Percentiles rank a stretch among this genome's conserved stretches.
These are phyloP conservation scores for Mucor ambiguus DNA, from an alignment of 371 early-diverging fungal species.

Conservation along the genomic window DNA sequence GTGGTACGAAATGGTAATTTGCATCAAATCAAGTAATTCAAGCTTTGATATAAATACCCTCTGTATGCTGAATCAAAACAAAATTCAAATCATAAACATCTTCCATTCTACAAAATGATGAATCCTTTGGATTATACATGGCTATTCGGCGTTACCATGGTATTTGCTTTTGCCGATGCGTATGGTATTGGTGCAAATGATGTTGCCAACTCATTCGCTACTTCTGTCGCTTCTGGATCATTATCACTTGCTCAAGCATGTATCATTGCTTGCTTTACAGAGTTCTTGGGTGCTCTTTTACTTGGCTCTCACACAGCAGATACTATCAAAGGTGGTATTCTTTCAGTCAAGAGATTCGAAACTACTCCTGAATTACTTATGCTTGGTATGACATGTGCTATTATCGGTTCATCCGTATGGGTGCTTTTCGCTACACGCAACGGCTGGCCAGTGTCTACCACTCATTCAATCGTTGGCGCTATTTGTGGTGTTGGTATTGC, in stretches of 20 bases:
- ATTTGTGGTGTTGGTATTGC: constrained; percentile 79
- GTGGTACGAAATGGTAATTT: background rate
- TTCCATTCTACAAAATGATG: constrained; percentile 6
- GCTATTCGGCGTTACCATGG: constrained; percentile 73
- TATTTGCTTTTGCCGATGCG: constrained; percentile 69
- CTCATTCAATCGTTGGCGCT: constrained; percentile 79
- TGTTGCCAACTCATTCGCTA: constrained; percentile 88
- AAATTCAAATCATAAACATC: background rate
- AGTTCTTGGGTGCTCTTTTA: constrained; percentile 82
- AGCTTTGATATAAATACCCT: background rate
- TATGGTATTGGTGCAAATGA: constrained; percentile 87
- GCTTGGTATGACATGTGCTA: constrained; percentile 82
- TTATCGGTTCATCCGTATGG: constrained; percentile 77
- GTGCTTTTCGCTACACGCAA: constrained; percentile 70
- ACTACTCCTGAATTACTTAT: constrained; percentile 73
- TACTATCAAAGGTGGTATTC: constrained; percentile 76
- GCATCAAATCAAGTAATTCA: background rate
- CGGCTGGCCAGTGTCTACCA: constrained; percentile 61
- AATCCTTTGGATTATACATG: constrained; percentile 63
- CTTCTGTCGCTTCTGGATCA: constrained; percentile 86
- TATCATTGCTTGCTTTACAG: constrained; percentile 81
- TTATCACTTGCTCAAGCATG: constrained; percentile 77
- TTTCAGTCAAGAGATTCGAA: constrained; percentile 56
- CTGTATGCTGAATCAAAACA: background rate
- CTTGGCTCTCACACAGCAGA: constrained; percentile 75